Evolutionary conservation across 768 basidiomycete genomes (phyloP), one percentile per base, ranked within the genome.

Genomic region (Boletus vermiculosoides): DNA sequence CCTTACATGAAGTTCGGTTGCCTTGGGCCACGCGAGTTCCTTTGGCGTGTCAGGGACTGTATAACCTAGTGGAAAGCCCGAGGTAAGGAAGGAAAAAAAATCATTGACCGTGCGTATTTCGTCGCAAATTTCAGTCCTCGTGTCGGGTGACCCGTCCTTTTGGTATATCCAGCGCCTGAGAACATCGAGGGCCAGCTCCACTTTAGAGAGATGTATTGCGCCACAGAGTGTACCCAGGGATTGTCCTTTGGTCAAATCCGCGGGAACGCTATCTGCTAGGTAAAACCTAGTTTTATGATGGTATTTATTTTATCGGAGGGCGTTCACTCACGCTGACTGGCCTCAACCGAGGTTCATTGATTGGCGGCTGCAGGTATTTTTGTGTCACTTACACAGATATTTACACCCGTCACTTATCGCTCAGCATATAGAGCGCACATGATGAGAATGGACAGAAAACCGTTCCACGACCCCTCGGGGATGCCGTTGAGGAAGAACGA

Each of bases 1-100:
- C 45, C 52, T 40, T 47, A 47, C 59, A 58, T 67, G 61, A 61
- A 62, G 28, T 60, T 67, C 45, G 66, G 60, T 47, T 61, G 60
- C 25, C 54, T 63, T 51, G 58, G 55, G 41, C 37, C 66, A 56
- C 59, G 64, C 50, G 57, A 61, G 49, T 65, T 56, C 58, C 51
- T 60, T 57, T 47, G 55, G 58, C 28, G 56, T 62, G 47, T 42
- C 30, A 58, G 58, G 54, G 53, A 57, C 42, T 28, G 49, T 33
- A 40, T 39, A 34, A 30, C 51, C 50, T 37, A 58, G 41, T 50
- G 61, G 56, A 58, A 45, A 22, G 22, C 16, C 48, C 34, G 36
- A 55, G 23, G 56, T 34, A 25, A 2, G 20, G 25, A 9, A 11
- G 42, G 37, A 53, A 52, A 16, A 48, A 30, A 45, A 49, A 50